Base-by-base conservation (phyloP, 2,329 filamentous ascomycete species). In the Colletotrichum eleusines region DNA sequence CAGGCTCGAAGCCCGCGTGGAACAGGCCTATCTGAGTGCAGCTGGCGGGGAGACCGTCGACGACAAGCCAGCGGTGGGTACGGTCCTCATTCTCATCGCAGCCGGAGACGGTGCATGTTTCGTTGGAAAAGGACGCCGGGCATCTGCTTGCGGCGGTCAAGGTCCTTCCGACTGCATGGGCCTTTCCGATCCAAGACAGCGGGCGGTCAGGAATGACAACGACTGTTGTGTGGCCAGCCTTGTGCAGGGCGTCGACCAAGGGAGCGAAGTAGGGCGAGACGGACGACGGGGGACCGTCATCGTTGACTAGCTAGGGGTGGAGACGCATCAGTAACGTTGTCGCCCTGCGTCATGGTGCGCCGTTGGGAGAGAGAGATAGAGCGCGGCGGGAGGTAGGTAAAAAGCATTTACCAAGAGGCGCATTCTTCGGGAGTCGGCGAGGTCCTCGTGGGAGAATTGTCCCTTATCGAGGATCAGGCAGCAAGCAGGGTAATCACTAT, bases 121-220 rank as follows among this genome's bases (percentile, higher is more conserved):
- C 38, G 26, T 64, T 63, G 18, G 55, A 35, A 20, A 67, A 67
- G 33, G 70, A 72, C 18, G 63, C 48, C 5, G 72, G 72, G 35
- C 72, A 73, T 42, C 54, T 64, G 42, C 65, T 72, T 9, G 61
- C 69, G 42, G 72, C 73, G 31, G 64, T 89, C 69, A 91, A 84
- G 40, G 87, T 86, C 73, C 90, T 88, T 59, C 91, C 91, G 65
- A 93, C 89, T 46, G 93, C 87, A 76, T 94, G 91, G 2, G 91
- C 91, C 83, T 94, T 94, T 74, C 91, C 91, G 74, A 94, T 93
- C 91, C 91, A 94, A 70, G 90, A 92, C 74, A 91, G 86, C 78
- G 94, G 91, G 28, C 87, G 87, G 78, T 93, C 87, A 0, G 91
- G 91, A 3, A 94, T 85, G 59, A 92, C 86, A 35, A 94, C 91